phyloP scores from a whole-genome alignment of 345 rosid genomes.

The Euphorbia pulcherrima region DNA sequence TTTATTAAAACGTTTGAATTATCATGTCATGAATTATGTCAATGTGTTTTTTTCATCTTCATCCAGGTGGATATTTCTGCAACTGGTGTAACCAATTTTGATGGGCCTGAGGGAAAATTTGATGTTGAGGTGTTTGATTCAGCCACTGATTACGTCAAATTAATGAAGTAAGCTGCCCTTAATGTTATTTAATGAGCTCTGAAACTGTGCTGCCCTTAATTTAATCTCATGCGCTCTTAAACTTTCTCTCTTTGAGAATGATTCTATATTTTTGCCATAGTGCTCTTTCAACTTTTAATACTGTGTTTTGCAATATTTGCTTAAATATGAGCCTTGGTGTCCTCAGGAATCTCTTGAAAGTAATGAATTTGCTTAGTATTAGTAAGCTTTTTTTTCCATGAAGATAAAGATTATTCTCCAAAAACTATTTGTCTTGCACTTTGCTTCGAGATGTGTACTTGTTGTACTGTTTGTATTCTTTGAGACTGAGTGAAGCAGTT shows the following conservation, averaged over 20 bases:
- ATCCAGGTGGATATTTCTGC: conserved; percentile 73
- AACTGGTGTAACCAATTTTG: conserved; percentile 59
- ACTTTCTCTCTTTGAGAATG: background rate
- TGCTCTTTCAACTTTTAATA: background rate
- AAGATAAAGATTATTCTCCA: background rate
- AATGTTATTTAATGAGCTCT: no score
- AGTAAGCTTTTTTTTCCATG: background rate
- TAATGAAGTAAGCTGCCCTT: conserved; percentile 72
- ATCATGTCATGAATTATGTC: background rate
- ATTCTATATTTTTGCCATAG: background rate
- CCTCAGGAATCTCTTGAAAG: background rate
- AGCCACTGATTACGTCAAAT: conserved; percentile 75
- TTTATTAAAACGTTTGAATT: background rate
- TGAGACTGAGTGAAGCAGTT: background rate
- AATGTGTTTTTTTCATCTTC: conserved; percentile 3
- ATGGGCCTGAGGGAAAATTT: conserved; percentile 80
- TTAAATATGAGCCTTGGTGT: background rate
- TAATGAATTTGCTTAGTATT: background rate
- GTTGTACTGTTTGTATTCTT: background rate
- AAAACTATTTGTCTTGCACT: background rate
- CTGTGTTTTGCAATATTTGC: background rate
- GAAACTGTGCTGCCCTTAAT: conserved; percentile 28
- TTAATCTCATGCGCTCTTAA: background rate
- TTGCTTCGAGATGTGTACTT: background rate
- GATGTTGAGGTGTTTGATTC: conserved; percentile 97